Conservation (phyloP, 352 stramenopile genomes). For the Pythium myriotylum region DNA sequence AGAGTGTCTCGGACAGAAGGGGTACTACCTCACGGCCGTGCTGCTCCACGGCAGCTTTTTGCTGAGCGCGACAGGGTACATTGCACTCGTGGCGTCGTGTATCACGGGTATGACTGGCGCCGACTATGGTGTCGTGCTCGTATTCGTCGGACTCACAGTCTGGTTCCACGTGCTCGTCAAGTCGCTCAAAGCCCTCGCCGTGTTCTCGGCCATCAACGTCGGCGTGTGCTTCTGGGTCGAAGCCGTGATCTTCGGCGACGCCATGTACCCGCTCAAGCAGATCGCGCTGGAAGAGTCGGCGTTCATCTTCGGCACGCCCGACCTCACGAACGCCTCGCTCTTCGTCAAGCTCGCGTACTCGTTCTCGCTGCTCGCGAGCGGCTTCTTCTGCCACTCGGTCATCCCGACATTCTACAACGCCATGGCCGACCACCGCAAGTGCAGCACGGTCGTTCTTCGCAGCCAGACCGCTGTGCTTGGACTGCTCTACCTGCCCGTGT, state of each 20-base stretch:
- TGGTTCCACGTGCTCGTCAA: conserved; percentile 74
- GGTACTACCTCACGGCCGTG: conserved; percentile 41
- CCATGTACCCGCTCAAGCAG: conserved; percentile 82
- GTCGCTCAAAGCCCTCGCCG: conserved; percentile 56
- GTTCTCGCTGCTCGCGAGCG: conserved; percentile 64
- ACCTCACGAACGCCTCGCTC: conserved; percentile 54
- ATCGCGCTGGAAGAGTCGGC: conserved; percentile 62
- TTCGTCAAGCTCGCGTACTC: conserved; percentile 72
- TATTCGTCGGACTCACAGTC: conserved; percentile 48
- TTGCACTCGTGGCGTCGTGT: conserved; percentile 59
- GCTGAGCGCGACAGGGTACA: conserved; percentile 58
- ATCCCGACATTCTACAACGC: conserved; percentile 79
- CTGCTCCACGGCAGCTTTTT: conserved; percentile 65
- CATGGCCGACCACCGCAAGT: conserved; percentile 65
- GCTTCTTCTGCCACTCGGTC: conserved; percentile 72
- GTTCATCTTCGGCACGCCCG: conserved; percentile 69
- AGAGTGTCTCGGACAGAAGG: conserved; percentile 59
- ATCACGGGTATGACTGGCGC: conserved; percentile 64
- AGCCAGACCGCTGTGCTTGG: conserved; percentile 55
- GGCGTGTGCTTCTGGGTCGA: conserved; percentile 82
- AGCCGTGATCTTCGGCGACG: conserved; percentile 78
- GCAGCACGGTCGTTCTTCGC: conserved; percentile 45
- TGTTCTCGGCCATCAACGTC: conserved; percentile 75
- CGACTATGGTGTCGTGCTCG: conserved; percentile 54
- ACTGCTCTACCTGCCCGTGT: conserved; percentile 74